Evolutionary conservation across 2,329 filamentous ascomycete species (phyloP), one percentile per base, ranked within the genome.

Genomic region (Fusarium temperatum): DNA sequence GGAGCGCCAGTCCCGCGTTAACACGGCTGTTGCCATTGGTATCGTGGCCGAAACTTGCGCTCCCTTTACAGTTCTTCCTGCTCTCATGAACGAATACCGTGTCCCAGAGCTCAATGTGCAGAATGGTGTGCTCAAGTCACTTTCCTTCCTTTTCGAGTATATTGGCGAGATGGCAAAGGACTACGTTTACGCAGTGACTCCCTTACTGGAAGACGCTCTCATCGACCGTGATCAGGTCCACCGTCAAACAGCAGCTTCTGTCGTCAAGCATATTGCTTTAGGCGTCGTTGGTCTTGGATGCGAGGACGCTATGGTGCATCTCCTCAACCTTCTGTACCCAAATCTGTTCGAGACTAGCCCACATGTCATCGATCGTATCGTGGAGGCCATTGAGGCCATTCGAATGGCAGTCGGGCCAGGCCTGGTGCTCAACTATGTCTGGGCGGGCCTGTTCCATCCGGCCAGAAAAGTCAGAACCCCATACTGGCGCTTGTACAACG

Each of bases 121-220:
- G 82, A 99, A 99, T 78, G 96, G 96, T 85, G 96, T 99, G 39
- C 91, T 99, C 81, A 99, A 99, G 83, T 95, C 95, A 10, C 89
- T 99, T 60, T 97, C 94, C 12, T 99, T 99, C 88, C 88, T 99
- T 70, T 99, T 98, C 80, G 96, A 99, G 81, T 99, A 99, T 84
- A 99, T 99, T 82, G 96, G 96, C 73, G 96, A 99, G 84, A 98
- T 99, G 96, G 94, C 95, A 73, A 99, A 98, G 85, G 96, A 99
- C 83, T 99, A 99, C 82, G 96, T 99, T 80, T 99, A 99, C 80
- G 96, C 97, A 24, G 95, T 99, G 39, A 98, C 95, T 5, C 96
- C 96, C 12, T 87, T 99, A 15, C 91, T 99, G 5, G 96, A 99
- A 81, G 96, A 99, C 81, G 96, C 97, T 6, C 91, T 99, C 70